Conservation (phyloP, 2,329 filamentous ascomycete species). For the Aspergillus luchuensis region DNA sequence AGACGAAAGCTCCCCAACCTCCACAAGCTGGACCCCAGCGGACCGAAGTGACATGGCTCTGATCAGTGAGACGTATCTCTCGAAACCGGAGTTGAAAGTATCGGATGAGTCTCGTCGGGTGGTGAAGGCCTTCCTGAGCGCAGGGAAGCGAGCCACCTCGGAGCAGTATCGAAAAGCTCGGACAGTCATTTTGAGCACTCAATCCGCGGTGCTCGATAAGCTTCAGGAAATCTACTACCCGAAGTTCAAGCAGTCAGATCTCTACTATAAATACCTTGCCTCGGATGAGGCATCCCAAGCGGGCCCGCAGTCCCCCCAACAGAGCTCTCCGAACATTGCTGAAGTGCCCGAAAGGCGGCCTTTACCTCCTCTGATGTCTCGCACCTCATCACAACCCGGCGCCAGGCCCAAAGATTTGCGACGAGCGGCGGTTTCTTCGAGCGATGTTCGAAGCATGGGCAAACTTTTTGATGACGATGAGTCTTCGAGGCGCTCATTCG, state of each 20-base stretch:
- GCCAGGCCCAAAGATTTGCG: constrained; percentile 55
- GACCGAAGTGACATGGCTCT: constrained; percentile 87
- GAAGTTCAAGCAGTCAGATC: constrained; percentile 85
- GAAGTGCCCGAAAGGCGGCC: constrained; percentile 41
- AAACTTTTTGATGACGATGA: constrained; percentile 49
- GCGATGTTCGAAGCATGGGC: constrained; percentile 56
- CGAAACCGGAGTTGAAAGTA: constrained; percentile 77
- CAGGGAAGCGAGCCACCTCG: constrained; percentile 73
- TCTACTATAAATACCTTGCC: constrained; percentile 95
- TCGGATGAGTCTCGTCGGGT: constrained; percentile 67
- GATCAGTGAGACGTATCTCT: constrained; percentile 87
- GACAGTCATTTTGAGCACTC: constrained; percentile 76
- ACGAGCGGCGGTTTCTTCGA: constrained; percentile 62
- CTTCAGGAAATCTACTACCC: constrained; percentile 81
- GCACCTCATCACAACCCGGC: constrained; percentile 52
- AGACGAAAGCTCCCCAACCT: constrained; percentile 65
- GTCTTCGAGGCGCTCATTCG: constrained; percentile 67
- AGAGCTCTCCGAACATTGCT: constrained; percentile 21
- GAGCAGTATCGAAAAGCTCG: constrained; percentile 82
- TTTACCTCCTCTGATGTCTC: constrained; percentile 48
- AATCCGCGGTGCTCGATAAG: constrained; percentile 79
- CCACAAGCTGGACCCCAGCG: constrained; percentile 75
- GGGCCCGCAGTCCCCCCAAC: constrained; percentile 20
- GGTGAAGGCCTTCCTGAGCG: constrained; percentile 76
- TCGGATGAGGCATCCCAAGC: constrained; percentile 66